Base-by-base conservation (phyloP, 371 early-diverging fungal genomes). In the Mortierella sp. region DNA sequence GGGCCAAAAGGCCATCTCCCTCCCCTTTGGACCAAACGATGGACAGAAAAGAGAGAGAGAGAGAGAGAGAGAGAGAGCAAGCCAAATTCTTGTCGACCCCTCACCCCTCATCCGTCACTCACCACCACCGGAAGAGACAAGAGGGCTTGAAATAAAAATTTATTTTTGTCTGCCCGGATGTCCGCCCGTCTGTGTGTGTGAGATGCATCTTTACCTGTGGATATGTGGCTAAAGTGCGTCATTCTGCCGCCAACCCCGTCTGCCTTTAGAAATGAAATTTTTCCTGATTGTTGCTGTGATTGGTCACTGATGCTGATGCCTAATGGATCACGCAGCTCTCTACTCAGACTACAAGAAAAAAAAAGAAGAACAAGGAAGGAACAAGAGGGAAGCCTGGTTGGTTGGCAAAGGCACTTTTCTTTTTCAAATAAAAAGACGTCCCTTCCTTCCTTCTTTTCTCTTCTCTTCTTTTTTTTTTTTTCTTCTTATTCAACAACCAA, bases 191-290 rank as follows among this genome's bases (percentile, higher is more conserved):
- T 38, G 35, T 32, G 7, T 38, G 38, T 41, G 41, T 41, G 41
- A 6, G 4, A 7, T 41, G 6, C 7, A 6, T 41, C 4, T 41
- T 41, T 41, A 0, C 41, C 41, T 41, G 4, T 41, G 41, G 41
- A 41, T 41, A 6, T 41, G 41, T 46, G 48, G 48, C 48, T 14
- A 54, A 72, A 56, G n/a, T 56, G 56, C 56, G 56, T 56, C 56
- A 56, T 51, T 46, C 14, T 46, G 3, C 48, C 12, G 48, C 48
- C 8, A 41, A 6, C 14, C 14, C 48, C 14, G 14, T 14, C 48
- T 46, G 48, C 21, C 51, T 63, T 35, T 35, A 63, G 63, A 63
- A 63, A 63, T 63, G 63, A 63, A 63, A 63, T 32, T 63, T 63
- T 63, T 63, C 63, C 32, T 5, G 4, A 51, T 35, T 35, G 18